A percentile compares a stretch with the other conserved stretches of the same genome.
These are phyloP conservation scores for Penstemon newberryi DNA, from an alignment of 257 asterid genomes.

Conservation along the genomic window DNA sequence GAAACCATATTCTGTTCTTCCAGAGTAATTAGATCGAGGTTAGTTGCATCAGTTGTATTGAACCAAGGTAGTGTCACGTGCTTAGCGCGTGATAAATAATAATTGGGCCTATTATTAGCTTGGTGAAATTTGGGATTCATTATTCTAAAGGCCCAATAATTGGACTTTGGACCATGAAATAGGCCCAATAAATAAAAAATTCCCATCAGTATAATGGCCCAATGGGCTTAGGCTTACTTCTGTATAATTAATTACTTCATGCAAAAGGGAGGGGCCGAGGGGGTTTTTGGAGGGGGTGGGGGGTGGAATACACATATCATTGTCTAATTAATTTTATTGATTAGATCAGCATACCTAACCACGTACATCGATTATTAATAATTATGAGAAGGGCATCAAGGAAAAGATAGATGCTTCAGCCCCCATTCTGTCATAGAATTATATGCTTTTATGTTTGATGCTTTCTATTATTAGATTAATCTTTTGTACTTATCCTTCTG, in stretches of 20 bases:
- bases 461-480: neutral
- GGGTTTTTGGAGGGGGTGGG: too few species aligned
- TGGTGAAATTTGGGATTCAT: neutral
- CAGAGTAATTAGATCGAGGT: too few species aligned
- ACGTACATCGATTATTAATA: too few species aligned
- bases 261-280: too few species aligned
- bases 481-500: constrained; percentile 10
- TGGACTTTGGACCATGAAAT: neutral
- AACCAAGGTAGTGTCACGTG: constrained; percentile 8
- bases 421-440: neutral
- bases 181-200: neutral
- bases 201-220: too few species aligned
- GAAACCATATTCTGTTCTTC: constrained; percentile 49
- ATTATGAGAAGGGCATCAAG: constrained; percentile 26
- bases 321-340: too few species aligned
- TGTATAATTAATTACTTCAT: too few species aligned
- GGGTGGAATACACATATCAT: too few species aligned
- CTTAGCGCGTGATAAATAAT: neutral
- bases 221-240: neutral
- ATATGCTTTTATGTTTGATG: neutral
- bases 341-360: too few species aligned
- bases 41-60: neutral
- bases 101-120: neutral
- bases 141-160: neutral
- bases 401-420: constrained; percentile 24